These are phyloP conservation scores for Bipolaris sorokiniana DNA, from an alignment of 2,329 filamentous ascomycete species.

Conservation along the genomic window DNA sequence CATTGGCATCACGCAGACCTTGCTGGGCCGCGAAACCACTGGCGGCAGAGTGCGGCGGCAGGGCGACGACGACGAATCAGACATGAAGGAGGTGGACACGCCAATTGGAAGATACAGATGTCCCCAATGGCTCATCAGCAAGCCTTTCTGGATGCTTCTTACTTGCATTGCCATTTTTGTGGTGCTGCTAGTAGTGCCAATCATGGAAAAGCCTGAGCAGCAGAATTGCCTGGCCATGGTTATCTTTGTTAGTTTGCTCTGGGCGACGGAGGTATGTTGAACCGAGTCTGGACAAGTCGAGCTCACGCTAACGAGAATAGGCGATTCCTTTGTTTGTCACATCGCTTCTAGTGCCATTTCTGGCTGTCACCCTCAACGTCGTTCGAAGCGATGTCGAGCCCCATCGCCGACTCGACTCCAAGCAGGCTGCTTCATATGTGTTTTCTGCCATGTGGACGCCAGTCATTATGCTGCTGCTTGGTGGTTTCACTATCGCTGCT, in stretches of 20 bases:
- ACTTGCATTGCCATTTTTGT: conserved; percentile 75
- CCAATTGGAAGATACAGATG: conserved; percentile 78
- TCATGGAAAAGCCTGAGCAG: conserved; percentile 86
- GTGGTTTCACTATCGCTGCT: conserved; percentile 94
- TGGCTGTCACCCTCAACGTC: conserved; percentile 85
- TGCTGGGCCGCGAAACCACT: conserved; percentile 77
- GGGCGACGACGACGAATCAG: conserved; percentile 75
- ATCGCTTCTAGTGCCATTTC: conserved; percentile 88
- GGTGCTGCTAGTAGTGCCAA: conserved; percentile 74
- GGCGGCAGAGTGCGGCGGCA: conserved; percentile 74
- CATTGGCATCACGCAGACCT: conserved; percentile 76
- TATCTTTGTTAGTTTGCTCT: conserved; percentile 89
- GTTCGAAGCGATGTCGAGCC: conserved; percentile 77
- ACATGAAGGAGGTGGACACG: conserved; percentile 74
- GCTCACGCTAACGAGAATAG: conserved; percentile 52
- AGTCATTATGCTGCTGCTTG: conserved; percentile 96
- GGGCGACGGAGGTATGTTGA: conserved; percentile 82
- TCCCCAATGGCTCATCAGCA: conserved; percentile 83
- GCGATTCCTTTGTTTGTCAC: conserved; percentile 97
- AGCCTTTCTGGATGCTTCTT: conserved; percentile 78
- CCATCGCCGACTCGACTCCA: conserved; percentile 74
- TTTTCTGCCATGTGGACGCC: conserved; percentile 99
- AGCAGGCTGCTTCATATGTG: conserved; percentile 80
- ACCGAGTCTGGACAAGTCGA: background rate
- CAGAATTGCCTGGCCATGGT: conserved; percentile 96